These are phyloP conservation scores for Huntiella bhutanensis DNA, from an alignment of 2,329 filamentous ascomycete species.

Conservation along the genomic window DNA sequence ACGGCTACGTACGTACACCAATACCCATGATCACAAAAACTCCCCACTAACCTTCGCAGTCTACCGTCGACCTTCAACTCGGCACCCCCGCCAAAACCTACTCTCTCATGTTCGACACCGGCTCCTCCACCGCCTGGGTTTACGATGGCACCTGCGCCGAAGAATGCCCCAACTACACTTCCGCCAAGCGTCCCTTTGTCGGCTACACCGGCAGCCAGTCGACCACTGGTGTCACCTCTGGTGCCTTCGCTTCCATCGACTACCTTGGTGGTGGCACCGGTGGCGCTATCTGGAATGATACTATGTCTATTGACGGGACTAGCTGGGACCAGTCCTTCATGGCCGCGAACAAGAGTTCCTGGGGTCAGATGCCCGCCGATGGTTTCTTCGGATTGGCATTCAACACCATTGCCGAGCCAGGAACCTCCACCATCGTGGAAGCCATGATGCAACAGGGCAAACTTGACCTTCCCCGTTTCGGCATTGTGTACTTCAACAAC, in stretches of 20 bases:
- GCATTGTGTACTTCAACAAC: conserved; percentile 17
- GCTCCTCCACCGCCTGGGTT: conserved; percentile 20
- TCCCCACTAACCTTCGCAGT: background rate
- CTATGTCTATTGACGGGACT: conserved; percentile 12
- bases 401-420: conserved; percentile 16
- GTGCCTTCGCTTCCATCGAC: conserved; percentile 14
- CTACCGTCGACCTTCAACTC: conserved; percentile 13
- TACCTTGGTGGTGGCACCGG: conserved; percentile 18
- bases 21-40: background rate
- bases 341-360: conserved; percentile 16
- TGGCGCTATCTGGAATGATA: conserved; percentile 16
- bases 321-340: conserved; percentile 18
- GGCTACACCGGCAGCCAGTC: conserved; percentile 17
- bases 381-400: conserved; percentile 21
- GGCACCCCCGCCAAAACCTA: conserved; percentile 17
- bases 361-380: conserved; percentile 16
- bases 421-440: conserved; percentile 18
- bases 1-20: conserved; percentile 7
- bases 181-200: conserved; percentile 10
- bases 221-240: conserved; percentile 14
- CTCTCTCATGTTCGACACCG: conserved; percentile 19
- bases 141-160: conserved; percentile 15
- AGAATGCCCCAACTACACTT: conserved; percentile 15
- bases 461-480: conserved; percentile 18
- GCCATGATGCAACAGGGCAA: conserved; percentile 16